These are phyloP conservation scores for Endotrypanum monterogeii DNA, from an alignment of 208 protist species.

Conservation along the genomic window DNA sequence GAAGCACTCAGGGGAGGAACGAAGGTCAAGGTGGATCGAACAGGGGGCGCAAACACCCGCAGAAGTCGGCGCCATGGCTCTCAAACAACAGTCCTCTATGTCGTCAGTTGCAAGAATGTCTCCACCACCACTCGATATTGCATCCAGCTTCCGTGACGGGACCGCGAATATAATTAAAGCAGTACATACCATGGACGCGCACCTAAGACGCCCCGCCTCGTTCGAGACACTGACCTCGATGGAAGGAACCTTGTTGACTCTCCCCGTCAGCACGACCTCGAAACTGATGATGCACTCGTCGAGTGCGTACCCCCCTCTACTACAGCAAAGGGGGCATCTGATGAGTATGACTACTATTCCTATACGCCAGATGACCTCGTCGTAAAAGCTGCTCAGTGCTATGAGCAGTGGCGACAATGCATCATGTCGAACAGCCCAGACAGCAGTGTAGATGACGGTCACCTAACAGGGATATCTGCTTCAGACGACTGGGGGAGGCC, in stretches of 20 bases:
- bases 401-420: conserved; percentile 26
- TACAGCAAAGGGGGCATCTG: background rate
- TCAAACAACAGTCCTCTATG: background rate
- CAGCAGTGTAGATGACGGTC: background rate
- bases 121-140: background rate
- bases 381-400: conserved; percentile 20
- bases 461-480: background rate
- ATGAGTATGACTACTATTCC: background rate
- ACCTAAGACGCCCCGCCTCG: background rate
- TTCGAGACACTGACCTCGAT: background rate
- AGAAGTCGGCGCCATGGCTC: background rate
- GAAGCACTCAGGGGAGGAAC: background rate
- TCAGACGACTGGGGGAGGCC: background rate
- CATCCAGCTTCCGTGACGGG: background rate
- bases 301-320: background rate
- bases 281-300: background rate
- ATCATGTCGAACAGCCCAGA: background rate
- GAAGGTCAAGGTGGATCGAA: background rate
- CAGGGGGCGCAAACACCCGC: background rate
- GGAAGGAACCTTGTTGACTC: conserved; percentile 4
- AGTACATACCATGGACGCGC: background rate
- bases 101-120: background rate
- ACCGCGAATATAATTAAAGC: too few relatives aligned
- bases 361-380: conserved; percentile 23
- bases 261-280: background rate